Evolutionary conservation across 257 asterid species (phyloP), one percentile per base, ranked within the genome.

Genomic region (Ilex asprella): DNA sequence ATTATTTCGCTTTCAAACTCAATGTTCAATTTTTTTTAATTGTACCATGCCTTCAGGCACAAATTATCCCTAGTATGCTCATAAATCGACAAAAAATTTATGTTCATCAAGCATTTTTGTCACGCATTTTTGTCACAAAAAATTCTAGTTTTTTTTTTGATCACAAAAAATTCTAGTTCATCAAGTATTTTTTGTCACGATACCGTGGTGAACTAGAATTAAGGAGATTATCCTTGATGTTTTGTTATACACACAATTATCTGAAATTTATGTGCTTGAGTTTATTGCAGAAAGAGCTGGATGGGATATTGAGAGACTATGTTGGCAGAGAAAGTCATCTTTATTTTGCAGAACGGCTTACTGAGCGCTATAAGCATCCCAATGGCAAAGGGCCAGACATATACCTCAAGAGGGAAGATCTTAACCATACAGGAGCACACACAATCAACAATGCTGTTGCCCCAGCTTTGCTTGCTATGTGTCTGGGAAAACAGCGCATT

Each of bases 391-490:
- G 95, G 41, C 94, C 98, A 0, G 73, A 79, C 2, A 84, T 91
- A 29, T 88, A 84, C 66, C 66, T 91, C 6, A 91, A 91, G 82
- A 78, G 95, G 61, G 98, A 91, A 57, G 96, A 87, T 67, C 75
- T 91, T 39, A 77, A 75, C 59, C 86, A 91, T 12, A 66, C 83
- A 8, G 98, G 98, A 57, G 84, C 95, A 3, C 95, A 91, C 79
- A 86, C 85, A 49, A 91, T 91, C 55, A 91, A 88, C 84, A 91
- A 88, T 46, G 96, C 95, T 57, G 59, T 88, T n/a, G 95, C 84
- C 43, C 96, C 88, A 75, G 94, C 91, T 2, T 76, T 91, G 95
- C 78, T 91, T 0, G 96, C 98, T 63, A 82, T 81, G 44, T 92
- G 91, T 50, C 62, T 91, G 67, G 88, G 82, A 7, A 69, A 78